Evolutionary conservation across 2,329 filamentous ascomycete species (phyloP), one percentile per base, ranked within the genome.

Genomic region (Trichoderma simmonsii): DNA sequence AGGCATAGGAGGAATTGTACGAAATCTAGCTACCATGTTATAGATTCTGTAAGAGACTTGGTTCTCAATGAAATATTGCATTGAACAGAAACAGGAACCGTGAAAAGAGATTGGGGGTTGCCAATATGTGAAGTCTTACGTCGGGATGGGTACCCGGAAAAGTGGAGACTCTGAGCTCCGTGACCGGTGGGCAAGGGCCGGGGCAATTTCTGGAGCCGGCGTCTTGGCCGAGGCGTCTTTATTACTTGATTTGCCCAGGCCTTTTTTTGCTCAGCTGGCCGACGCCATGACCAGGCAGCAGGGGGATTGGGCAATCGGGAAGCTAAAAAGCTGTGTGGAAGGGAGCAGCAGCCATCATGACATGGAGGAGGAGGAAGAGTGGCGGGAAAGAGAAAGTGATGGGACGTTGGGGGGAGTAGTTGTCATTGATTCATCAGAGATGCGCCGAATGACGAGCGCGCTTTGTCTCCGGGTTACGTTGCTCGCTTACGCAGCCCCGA

Each of bases 141-240:
- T 63, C 68, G 68, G 68, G 68, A 18, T 43, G 60, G 68, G 68
- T 64, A 71, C 68, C 68, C 68, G 60, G 68, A 70, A 54, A 70
- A 71, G 68, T 71, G 68, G 68, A 64, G 60, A 71, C 3, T 9
- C 14, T 4, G 39, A 48, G 48, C 60, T 70, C 66, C 66, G 66
- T 70, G 66, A 62, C 66, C 66, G 66, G 66, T 62, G 39, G 56
- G 57, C 57, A 61, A 54, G 43, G 57, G 36, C 57, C 56, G 57
- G 66, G 30, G 57, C n/a, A 43, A 18, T 60, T 21, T n/a, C 39
- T 68, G 65, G 56, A 60, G 56, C 56, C 56, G 64, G 64, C 11
- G 15, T 9, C 24, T 67, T 59, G 43, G 43, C 43, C 43, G 28
- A 34, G 60, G 60, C 34, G 56, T 30, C 60, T 18, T 63, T 36